Percentiles rank a stretch among this genome's conserved stretches.
Conservation (phyloP, 306 rosid species). For the Abrus precatorius region DNA sequence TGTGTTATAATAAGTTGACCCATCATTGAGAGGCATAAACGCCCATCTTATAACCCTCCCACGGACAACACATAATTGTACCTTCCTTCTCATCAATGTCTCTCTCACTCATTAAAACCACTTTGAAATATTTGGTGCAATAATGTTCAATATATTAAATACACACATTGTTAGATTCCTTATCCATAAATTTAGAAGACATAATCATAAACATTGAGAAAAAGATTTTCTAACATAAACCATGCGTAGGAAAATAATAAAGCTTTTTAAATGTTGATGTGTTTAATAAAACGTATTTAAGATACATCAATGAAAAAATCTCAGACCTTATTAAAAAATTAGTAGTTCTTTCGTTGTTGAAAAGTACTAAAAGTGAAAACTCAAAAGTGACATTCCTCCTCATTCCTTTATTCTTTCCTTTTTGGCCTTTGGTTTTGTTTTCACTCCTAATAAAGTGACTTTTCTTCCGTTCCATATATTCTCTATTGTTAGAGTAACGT, state of each 20-base stretch:
- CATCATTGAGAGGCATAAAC: neutral
- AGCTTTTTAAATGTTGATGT: neutral
- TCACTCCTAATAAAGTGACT: conserved; percentile 41
- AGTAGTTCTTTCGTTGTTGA: conserved; percentile 22
- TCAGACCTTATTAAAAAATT: neutral
- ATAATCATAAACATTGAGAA: neutral
- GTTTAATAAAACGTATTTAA: neutral
- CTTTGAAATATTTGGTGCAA: conserved; percentile 1
- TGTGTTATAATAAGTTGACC: neutral
- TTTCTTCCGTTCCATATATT: conserved; percentile 46
- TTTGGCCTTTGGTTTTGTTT: conserved; percentile 22
- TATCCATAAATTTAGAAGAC: neutral
- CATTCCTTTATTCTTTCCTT: conserved; percentile 40
- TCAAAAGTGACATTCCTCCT: conserved; percentile 49
- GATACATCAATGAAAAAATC: neutral
- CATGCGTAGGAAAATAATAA: neutral
- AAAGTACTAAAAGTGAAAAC: conserved; percentile 39
- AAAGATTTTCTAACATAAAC: neutral
- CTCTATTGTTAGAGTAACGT: conserved; percentile 46
- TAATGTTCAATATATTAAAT: neutral
- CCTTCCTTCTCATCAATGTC: too few relatives aligned
- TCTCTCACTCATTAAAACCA: neutral
- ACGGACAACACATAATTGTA: neutral
- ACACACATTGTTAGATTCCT: neutral
- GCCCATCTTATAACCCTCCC: neutral